A percentile compares a stretch with the other conserved stretches of the same genome.
Conservation (phyloP, 1,139 yeast species). For the Meyerozyma athensensis region DNA sequence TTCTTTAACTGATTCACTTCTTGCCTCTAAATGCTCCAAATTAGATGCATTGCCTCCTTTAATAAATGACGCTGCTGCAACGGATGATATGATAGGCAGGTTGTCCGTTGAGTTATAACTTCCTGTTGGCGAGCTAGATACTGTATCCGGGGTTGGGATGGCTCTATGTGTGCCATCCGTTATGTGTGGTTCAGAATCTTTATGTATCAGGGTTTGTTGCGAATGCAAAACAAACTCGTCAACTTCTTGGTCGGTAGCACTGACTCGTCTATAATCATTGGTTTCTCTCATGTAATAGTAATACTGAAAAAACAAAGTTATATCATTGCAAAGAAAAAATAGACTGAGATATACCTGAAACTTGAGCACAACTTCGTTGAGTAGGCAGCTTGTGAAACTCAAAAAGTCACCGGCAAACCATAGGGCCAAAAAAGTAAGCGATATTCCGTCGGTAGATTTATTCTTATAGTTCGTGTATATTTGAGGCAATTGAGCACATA, state of each 20-base stretch:
- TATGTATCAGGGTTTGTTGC: not conserved
- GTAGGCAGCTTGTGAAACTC: slow-evolving; percentile 72
- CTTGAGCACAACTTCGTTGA: slow-evolving; percentile 65
- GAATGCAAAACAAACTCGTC: not conserved
- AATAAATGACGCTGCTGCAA: not conserved
- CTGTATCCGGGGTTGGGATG: not conserved
- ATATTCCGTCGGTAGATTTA: slow-evolving; percentile 83
- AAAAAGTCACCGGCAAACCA: slow-evolving; percentile 88
- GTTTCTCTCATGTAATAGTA: slow-evolving; percentile 58
- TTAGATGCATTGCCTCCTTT: not conserved
- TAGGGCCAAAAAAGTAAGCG: slow-evolving; percentile 65
- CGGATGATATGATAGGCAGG: not conserved
- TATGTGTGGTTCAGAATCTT: not conserved
- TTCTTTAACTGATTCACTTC: not conserved
- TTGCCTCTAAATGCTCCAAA: not conserved
- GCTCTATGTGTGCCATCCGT: not conserved
- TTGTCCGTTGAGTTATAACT: slow-evolving; percentile 23
- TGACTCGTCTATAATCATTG: slow-evolving; percentile 11
- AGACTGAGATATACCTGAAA: slow-evolving; percentile 74
- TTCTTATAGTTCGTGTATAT: slow-evolving; percentile 66
- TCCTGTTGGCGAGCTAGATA: slow-evolving; percentile 14
- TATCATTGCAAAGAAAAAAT: slow-evolving; percentile 72
- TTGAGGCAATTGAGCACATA: slow-evolving; percentile 88
- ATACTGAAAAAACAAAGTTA: slow-evolving; percentile 68
- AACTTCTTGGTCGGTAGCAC: not conserved